Percentiles rank a stretch among this genome's conserved stretches.
phyloP scores from a whole-genome alignment of 2,329 filamentous ascomycete genomes.

The Colletotrichum acutatum region DNA sequence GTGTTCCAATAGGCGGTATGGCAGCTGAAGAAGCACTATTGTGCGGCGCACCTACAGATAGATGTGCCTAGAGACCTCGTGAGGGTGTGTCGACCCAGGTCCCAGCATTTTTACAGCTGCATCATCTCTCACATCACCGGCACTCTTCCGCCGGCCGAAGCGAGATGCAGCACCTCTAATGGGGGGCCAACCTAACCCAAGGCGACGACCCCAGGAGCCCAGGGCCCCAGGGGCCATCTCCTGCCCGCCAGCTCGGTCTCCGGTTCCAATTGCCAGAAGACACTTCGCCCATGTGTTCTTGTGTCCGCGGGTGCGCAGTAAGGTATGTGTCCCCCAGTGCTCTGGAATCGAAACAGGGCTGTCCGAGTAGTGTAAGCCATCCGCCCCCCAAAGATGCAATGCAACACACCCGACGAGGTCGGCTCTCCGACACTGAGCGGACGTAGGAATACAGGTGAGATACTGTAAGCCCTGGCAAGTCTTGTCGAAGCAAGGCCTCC shows the following conservation, averaged over 20 bases:
- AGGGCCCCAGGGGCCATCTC: not conserved
- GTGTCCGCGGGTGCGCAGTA: not conserved
- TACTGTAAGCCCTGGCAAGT: conserved; percentile 3
- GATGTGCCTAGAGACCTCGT: not conserved
- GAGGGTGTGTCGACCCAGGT: not conserved
- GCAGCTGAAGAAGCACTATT: not conserved
- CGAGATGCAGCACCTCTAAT: conserved; percentile 20
- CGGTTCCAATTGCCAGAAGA: not conserved
- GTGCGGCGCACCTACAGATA: not conserved
- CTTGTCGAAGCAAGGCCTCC: conserved; percentile 1
- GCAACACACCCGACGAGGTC: conserved; percentile 21
- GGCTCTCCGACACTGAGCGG: not conserved
- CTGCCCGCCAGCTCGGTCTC: conserved; percentile 26
- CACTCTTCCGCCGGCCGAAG: conserved; percentile 21
- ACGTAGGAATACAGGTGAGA: not conserved
- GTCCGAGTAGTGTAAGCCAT: not conserved
- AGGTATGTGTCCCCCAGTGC: not conserved
- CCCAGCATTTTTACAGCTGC: not conserved
- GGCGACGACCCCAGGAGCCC: not conserved
- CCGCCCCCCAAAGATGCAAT: conserved; percentile 19
- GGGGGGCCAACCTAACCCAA: not conserved
- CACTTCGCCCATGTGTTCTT: not conserved
- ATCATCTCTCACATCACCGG: conserved; percentile 26
- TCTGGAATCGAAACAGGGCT: conserved; percentile 17
- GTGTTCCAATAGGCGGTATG: not conserved